A percentile compares a stretch with the other conserved stretches of the same genome.
Evolutionary conservation across 176 grass and related monocot species (phyloP).

Genomic region (Cymbopogon citratus): DNA sequence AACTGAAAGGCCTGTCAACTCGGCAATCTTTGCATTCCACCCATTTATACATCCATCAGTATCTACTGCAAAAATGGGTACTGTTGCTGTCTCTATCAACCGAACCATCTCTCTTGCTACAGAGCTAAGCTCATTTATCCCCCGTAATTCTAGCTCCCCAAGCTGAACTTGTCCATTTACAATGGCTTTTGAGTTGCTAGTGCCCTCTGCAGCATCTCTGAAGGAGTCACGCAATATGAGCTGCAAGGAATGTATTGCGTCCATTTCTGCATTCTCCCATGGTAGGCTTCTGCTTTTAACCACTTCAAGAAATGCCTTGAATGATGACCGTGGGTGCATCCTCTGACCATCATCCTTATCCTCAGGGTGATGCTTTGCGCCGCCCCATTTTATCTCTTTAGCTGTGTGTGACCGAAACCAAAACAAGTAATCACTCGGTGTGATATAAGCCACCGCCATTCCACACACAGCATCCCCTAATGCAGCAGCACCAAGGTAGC

Average conservation of each 20-base stretch:
- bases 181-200: conserved; percentile 64
- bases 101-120: conserved; percentile 94
- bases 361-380: conserved; percentile 90
- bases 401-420: conserved; percentile 98
- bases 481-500: conserved; percentile 64
- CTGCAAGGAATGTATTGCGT: conserved; percentile 95
- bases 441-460: conserved; percentile 93
- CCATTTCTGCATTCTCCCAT: conserved; percentile 98
- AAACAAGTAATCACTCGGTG: conserved; percentile 82
- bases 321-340: conserved; percentile 96
- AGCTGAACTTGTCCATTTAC: conserved; percentile 52
- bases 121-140: conserved; percentile 89
- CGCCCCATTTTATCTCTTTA: conserved; percentile 97
- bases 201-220: conserved; percentile 56
- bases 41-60: conserved; percentile 86
- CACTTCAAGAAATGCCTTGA: conserved; percentile 96
- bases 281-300: conserved; percentile 89
- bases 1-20: conserved; percentile 80
- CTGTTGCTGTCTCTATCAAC: conserved; percentile 91
- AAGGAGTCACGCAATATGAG: conserved; percentile 84
- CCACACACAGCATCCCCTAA: conserved; percentile 88
- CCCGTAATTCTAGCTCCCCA: conserved; percentile 68
- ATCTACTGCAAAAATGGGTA: conserved; percentile 93
- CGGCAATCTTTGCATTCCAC: conserved; percentile 95
- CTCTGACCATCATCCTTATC: conserved; percentile 95